Evolutionary conservation across 192 early-diverging fungal genomes (phyloP), one percentile per base, ranked within the genome.

Genomic region (Linnemannia exigua): DNA sequence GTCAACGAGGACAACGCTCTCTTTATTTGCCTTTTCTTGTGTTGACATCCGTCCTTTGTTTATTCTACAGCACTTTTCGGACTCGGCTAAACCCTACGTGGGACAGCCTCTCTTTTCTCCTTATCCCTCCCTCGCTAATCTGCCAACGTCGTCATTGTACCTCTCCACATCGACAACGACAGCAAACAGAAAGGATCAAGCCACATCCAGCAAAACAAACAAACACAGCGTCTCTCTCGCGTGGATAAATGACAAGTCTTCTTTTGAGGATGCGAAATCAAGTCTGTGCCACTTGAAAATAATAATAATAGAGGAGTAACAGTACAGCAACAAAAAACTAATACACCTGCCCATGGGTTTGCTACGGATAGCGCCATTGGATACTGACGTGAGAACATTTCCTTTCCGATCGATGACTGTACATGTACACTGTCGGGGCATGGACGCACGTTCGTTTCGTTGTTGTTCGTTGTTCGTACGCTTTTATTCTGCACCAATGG

Each of bases 71-170:
- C n/a, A n/a, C n/a, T n/a, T 44, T 9, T 44, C 41, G 41, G 41
- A 63, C 28, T 63, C 58, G 58, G 58, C 58, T 63, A 63, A 63
- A 63, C 28, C 28, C 58, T 63, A 63, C 58, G 58, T 63, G 28
- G 58, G 58, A 63, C 58, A 63, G 15, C 58, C 58, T 15, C 15
- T 63, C 31, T 25, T 11, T 63, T 25, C 58, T 11, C 58, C 58
- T 14, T 22, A 0, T 48, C 47, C 17, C 5, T 8, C 47, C 7
- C 47, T 48, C n/a, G 1, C 52, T n/a, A n/a, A n/a, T n/a, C n/a
- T n/a, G 25, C 12, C 58, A 61, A 15, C 58, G 25, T n/a, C 54
- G 25, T 44, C 41, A 44, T 44, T 44, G 9, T 9, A 44, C 3
- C 41, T 44, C 41, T 44, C 41, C 41, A 44, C 41, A 44, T n/a